Percentiles rank a stretch among this genome's conserved stretches.
Conservation (phyloP, 1,284 basidiomycete species). For the Irpex sp. region DNA sequence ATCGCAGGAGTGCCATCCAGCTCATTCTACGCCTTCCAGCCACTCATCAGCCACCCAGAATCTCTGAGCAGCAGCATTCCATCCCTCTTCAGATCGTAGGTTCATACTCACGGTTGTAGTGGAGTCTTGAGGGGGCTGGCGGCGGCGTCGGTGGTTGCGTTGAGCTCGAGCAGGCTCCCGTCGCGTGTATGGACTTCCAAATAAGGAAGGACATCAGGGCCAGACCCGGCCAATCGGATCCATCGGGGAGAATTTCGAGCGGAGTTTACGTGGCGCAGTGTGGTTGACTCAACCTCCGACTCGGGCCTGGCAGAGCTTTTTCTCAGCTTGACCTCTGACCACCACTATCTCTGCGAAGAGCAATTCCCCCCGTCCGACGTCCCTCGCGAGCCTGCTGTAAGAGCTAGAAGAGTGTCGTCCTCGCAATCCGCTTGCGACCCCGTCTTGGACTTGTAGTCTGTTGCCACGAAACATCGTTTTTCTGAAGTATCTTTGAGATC, state of each 20-base stretch:
- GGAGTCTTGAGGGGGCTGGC: slow-evolving; percentile 27
- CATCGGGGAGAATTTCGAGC: background rate
- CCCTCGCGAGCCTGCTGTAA: slow-evolving; percentile 13
- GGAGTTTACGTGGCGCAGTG: slow-evolving; percentile 1
- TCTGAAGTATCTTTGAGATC: slow-evolving; percentile 17
- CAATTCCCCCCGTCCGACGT: slow-evolving; percentile 4
- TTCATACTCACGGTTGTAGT: slow-evolving; percentile 26
- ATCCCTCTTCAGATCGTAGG: slow-evolving; percentile 8
- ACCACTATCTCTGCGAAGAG: slow-evolving; percentile 17
- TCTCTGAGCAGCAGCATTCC: slow-evolving; percentile 2
- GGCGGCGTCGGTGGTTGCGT: slow-evolving; percentile 16
- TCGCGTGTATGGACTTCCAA: slow-evolving; percentile 4
- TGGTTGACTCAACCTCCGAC: slow-evolving; percentile 6
- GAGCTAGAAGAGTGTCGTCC: slow-evolving; percentile 8
- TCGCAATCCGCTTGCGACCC: slow-evolving; percentile 4
- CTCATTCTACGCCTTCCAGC: slow-evolving; percentile 13
- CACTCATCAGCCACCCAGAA: slow-evolving; percentile 1
- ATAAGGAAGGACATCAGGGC: slow-evolving; percentile 3
- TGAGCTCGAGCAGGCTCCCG: slow-evolving; percentile 4
- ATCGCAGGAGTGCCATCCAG: slow-evolving; percentile 24
- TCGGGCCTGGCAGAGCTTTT: slow-evolving; percentile 19
- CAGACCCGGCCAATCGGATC: background rate
- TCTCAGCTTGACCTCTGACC: slow-evolving; percentile 44
- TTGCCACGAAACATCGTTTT: background rate
- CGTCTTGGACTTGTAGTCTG: slow-evolving; percentile 2